These are phyloP conservation scores for Zanthoxylum bungeanum DNA, from an alignment of 345 rosid species.

Conservation along the genomic window DNA sequence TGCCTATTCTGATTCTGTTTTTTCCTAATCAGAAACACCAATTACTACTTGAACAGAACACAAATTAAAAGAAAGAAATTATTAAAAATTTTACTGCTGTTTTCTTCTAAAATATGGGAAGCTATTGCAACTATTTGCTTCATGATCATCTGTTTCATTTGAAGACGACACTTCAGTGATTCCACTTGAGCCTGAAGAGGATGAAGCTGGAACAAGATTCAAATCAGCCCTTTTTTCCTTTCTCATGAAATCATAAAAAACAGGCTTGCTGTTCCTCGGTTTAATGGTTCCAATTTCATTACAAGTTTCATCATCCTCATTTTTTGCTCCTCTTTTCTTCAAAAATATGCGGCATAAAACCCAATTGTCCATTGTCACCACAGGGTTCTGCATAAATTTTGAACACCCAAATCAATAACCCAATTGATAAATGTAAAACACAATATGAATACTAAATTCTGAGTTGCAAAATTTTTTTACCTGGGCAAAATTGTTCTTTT, in stretches of 20 bases:
- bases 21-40: constrained; percentile 25
- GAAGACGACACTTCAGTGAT: constrained; percentile 58
- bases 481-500: constrained; percentile 33
- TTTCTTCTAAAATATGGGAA: constrained; percentile 55
- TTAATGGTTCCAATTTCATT: constrained; percentile 32
- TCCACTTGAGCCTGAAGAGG: constrained; percentile 84
- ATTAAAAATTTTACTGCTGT: constrained; percentile 30
- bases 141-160: constrained; percentile 49
- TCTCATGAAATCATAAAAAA: constrained; percentile 79
- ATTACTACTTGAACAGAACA: constrained; percentile 29
- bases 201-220: constrained; percentile 54
- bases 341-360: constrained; percentile 90
- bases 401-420: constrained; percentile 1
- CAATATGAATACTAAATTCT: too few species aligned
- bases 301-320: constrained; percentile 38
- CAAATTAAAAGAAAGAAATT: not conserved
- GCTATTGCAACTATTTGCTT: constrained; percentile 78
- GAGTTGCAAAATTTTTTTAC: constrained; percentile 18
- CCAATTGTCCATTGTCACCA: constrained; percentile 64
- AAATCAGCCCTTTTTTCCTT: constrained; percentile 53
- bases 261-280: constrained; percentile 36
- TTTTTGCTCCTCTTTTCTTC: constrained; percentile 68
- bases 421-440: constrained; percentile 4
- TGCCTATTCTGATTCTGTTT: constrained; percentile 24
- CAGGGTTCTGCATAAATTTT: constrained; percentile 34